Evolutionary conservation across 179 eudicot species (phyloP), one percentile per base, ranked within the genome.

Genomic region (Nepenthes alata): DNA sequence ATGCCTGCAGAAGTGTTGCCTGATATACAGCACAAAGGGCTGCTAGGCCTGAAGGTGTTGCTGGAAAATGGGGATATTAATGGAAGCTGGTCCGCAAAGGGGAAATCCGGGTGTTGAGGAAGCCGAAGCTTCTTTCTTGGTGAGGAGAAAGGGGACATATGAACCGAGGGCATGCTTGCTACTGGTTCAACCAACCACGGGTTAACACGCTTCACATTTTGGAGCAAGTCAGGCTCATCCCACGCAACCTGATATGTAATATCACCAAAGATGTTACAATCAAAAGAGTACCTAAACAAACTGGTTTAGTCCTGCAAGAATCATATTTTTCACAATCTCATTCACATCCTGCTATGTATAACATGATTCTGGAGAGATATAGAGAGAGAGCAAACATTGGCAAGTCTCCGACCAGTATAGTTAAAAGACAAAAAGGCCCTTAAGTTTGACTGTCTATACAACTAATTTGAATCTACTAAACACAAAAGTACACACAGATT

Each of bases 111-210:
- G 55, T 74, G 74, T 9, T 75, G 84, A 2, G 78, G 83, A 47
- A 78, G 48, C 57, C 90, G 62, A 52, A 80, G 56, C 70, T 84
- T 84, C 73, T 82, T 84, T 62, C 87, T 79, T 38, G 84, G 85
- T 35, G 84, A 79, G 15, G 86, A 72, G 72, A 81, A 81, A 4
- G 89, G 79, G n/a, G 90, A 60, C 56, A 75, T 69, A 60, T 75
- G 79, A 66, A 84, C 74, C 5, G 72, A 15, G 1, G 85, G 90
- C 76, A 79, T 72, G 71, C 69, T 82, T 16, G 90, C 78, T 11
- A 82, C 85, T 73, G 82, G 48, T 57, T 84, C 90, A 11, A 84
- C 87, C 7, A 84, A 70, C 90, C 90, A 84, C 11, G 90, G 90
- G 85, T 75, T 84, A 56, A 84, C 89, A 50, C 81, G 57, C 64